Evolutionary conservation across 768 basidiomycete genomes (phyloP), one percentile per base, ranked within the genome.

Genomic region (Antrodiella citrinella): DNA sequence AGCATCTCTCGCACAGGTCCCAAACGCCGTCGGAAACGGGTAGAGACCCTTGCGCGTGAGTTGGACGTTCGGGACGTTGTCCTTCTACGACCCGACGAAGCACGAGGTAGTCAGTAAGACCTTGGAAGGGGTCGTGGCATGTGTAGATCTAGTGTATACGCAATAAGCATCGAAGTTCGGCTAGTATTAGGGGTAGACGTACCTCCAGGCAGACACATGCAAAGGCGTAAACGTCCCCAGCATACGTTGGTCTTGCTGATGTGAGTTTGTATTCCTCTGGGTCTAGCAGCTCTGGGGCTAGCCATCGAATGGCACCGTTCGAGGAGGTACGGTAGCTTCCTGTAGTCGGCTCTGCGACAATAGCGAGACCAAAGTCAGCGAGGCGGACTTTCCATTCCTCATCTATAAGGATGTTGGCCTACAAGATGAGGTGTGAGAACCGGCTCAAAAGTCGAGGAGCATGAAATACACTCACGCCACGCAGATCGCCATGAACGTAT

Each of bases 331-430:
- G n/a, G 9, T 43, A 22, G 41, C 41, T 43, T 5, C 21, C 21
- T 7, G 41, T 19, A 22, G 7, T 25, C n/a, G 21, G 15, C 19
- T 22, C n/a, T 13, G 42, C 26, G 20, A 51, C 5, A 12, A 45
- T 26, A 13, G 49, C 12, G 7, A 51, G 22, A 4, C 49, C 49
- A 23, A 51, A 51, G 35, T 51, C 49, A 10, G 49, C 24, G 4
- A 51, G n/a, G 12, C 38, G 19, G 24, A 45, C 49, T 25, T 11
- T 12, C 42, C 12, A 26, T 12, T 51, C 38, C 4, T 25, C 13
- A 26, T 45, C 49, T n/a, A 51, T 35, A 5, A 51, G 26, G 42
- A 51, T 45, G 25, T 51, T 51, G n/a, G 49, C 21, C 49, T 51
- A 35, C 9, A 10, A 18, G 19, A 10, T 7, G 21, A 43, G 9